Conservation (phyloP, 805 yeast genomes). For the Spathaspora gorwiae region DNA sequence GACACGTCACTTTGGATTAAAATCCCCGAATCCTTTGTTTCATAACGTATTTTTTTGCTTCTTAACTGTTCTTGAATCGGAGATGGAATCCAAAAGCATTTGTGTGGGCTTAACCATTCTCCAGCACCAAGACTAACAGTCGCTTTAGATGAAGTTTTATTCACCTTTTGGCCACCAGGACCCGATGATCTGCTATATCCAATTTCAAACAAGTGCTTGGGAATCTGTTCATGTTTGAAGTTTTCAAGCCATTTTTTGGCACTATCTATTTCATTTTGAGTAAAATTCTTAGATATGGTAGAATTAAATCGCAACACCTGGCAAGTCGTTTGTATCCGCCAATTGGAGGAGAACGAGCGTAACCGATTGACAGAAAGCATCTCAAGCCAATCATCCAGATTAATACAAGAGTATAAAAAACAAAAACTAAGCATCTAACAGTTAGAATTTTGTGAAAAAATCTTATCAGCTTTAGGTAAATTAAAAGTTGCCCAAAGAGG, state of each 20-base stretch:
- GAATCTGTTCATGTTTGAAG: conserved; percentile 33
- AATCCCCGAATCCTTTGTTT: conserved; percentile 51
- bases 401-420: no score
- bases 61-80: conserved; percentile 41
- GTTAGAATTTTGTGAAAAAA: no score
- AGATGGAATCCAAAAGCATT: conserved; percentile 55
- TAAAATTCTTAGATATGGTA: conserved; percentile 2
- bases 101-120: conserved; percentile 39
- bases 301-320: conserved; percentile 1
- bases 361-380: no score
- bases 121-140: conserved; percentile 46
- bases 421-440: no score
- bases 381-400: no score
- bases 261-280: conserved; percentile 20
- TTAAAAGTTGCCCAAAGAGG: no score
- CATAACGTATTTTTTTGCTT: conserved; percentile 43
- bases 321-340: neutral
- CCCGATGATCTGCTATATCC: conserved; percentile 64
- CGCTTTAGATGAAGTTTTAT: conserved; percentile 67
- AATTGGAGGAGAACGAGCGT: no score
- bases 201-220: conserved; percentile 40
- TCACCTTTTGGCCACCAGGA: conserved; percentile 87
- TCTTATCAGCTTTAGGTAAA: no score
- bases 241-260: conserved; percentile 43
- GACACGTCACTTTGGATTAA: conserved; percentile 57